These are phyloP conservation scores for Xylaria sp. DNA, from an alignment of 2,329 filamentous ascomycete species.

Conservation along the genomic window DNA sequence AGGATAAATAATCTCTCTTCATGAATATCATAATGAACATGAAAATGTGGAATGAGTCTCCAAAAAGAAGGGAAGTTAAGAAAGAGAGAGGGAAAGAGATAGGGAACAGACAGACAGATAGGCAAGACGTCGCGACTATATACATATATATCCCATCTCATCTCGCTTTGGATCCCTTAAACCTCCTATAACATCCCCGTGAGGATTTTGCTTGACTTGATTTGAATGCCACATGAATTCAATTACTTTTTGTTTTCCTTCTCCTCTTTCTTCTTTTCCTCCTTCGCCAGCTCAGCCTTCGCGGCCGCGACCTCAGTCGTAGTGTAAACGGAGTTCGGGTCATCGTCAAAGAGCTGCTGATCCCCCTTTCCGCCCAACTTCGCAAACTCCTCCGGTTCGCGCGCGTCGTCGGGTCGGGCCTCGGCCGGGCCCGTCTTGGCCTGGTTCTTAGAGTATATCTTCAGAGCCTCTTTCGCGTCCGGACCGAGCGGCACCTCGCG, in stretches of 20 bases:
- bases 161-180: not conserved
- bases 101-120: not conserved
- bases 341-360: slow-evolving; percentile 66
- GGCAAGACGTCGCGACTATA: slow-evolving; percentile 12
- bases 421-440: slow-evolving; percentile 48
- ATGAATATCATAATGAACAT: too few species aligned
- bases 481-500: slow-evolving; percentile 53
- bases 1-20: too few species aligned
- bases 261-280: slow-evolving; percentile 23
- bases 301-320: slow-evolving; percentile 35
- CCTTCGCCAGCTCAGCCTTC: slow-evolving; percentile 23
- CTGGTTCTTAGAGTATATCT: slow-evolving; percentile 69
- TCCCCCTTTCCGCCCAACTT: slow-evolving; percentile 83
- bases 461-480: slow-evolving; percentile 55
- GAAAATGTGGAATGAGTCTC: too few species aligned
- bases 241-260: slow-evolving; percentile 25
- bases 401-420: slow-evolving; percentile 58
- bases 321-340: slow-evolving; percentile 48
- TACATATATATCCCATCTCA: slow-evolving; percentile 6
- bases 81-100: not conserved
- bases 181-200: too few species aligned
- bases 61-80: not conserved
- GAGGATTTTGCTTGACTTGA: too few species aligned
- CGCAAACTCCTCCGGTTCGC: slow-evolving; percentile 71
- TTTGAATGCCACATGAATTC: too few species aligned